Base-by-base conservation (phyloP, 805 yeast species). In the Debaryomyces tyrocola region DNA sequence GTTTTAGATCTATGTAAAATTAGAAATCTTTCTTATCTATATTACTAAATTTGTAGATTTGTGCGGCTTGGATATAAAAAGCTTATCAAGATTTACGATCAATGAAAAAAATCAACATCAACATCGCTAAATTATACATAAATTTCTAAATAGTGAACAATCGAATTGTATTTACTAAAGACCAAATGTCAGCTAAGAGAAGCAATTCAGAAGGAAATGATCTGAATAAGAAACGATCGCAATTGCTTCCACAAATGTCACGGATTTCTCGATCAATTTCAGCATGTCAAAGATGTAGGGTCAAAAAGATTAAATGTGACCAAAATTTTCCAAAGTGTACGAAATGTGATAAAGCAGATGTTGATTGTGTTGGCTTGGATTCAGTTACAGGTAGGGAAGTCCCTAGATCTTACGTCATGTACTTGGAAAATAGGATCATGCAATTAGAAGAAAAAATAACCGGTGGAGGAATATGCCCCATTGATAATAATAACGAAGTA, bases 301-400 rank as follows among this genome's bases (percentile, higher is more conserved):
- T 65, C 44, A 80, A 84, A 53, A 85, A 85, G 59, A 75, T 82
- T 46, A 77, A 76, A 53, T 85, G 91, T 62, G 87, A 85, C 51
- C 85, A 80, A 47, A 77, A 75, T 49, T 80, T 84, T 59, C 91
- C 91, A 3, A 73, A 77, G 45, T 85, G 91, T 57, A 62, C 77
- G n/a, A 73, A 75, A 31, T 85, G 91, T 60, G 70, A 63, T 37
- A 79, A 81, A 56, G 85, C 87, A 9, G 79, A 81, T 5, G 85
- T 71, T 2, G 87, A 86, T 6, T 90, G 97, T 66, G 82, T 89
- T 4, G 89, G 95, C 0, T 64, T 87, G 3, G 97, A 91, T 60
- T 90, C 96, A 0, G 89, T 90, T 6, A 88, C 96, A 0, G 96
- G 96, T 0, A 72, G 96, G 45, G 90, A 86, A 53, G 81, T 90